Evolutionary conservation across 108 stramenopile species (phyloP), one percentile per base, ranked within the genome.

Genomic region (Epithemia pelagica): DNA sequence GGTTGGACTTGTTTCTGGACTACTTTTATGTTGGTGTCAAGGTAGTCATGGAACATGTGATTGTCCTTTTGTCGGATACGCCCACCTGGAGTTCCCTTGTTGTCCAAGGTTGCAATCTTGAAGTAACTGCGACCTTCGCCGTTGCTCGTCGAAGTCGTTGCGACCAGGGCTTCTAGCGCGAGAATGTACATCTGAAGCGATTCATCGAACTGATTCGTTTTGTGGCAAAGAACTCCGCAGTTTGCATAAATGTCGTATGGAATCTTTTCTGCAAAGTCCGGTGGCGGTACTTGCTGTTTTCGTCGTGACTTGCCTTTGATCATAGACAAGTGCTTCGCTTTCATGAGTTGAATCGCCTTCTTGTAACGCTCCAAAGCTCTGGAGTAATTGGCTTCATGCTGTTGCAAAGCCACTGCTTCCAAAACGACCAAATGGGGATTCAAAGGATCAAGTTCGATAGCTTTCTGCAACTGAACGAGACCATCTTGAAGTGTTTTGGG

Each of bases 381-480:
- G 18, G 76, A 62, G 65, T 83, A 89, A 61, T 78, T 85, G 58
- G 72, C 77, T 68, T 87, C 82, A 30, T 89, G 80, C 52, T 92
- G 88, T 66, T 89, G 91, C 55, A 92, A 61, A 29, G 91, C 91
- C 63, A 92, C 57, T 5, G 91, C 88, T 68, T 92, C 88, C 57
- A 88, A 72, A 20, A 92, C 61, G 20, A 89, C 72, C 29, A 89
- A 76, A 26, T 92, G 82, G 10, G 88, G 74, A 63, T 92, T 86
- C 26, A 89, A 73, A 10, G 91, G 91, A 66, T 92, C 91, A 75
- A 92, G 73, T 70, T 92, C 91, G 63, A 88, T 86, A 1, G 91
- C 88, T 73, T 90, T 87, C 56, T 82, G 82, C 52, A 93, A 62
- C 64, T 93, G 76, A 10, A 71, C 62, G 21, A 93, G 70, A 5